Conservation (phyloP, 1,284 basidiomycete genomes). For the Microbotryum intermedium region DNA sequence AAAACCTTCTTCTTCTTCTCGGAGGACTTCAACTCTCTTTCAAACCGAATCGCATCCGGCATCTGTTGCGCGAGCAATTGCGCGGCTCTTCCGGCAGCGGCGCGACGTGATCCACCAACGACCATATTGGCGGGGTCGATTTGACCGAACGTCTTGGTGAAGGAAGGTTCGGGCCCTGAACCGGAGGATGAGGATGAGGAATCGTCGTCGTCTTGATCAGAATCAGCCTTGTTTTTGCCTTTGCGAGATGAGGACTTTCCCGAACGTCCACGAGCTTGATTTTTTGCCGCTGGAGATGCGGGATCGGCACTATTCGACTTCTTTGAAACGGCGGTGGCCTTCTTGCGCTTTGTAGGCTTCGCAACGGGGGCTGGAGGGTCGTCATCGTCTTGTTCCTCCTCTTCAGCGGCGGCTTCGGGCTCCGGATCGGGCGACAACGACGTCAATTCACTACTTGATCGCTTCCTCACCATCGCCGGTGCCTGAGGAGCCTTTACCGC, state of each 20-base stretch:
- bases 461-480: neutral
- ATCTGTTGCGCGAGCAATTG: slow-evolving; percentile 57
- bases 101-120: slow-evolving; percentile 33
- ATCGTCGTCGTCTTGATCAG: neutral
- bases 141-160: slow-evolving; percentile 4
- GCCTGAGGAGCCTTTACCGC: neutral
- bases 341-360: neutral
- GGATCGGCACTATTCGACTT: neutral
- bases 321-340: neutral
- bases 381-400: neutral
- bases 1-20: slow-evolving; percentile 12
- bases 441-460: neutral
- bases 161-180: neutral
- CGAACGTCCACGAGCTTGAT: too few relatives aligned
- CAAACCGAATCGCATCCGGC: slow-evolving; percentile 61
- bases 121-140: slow-evolving; percentile 20
- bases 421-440: neutral
- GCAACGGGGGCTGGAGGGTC: neutral
- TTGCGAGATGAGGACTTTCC: too few relatives aligned
- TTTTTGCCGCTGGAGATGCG: too few relatives aligned
- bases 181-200: slow-evolving; percentile 7
- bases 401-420: neutral
- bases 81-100: slow-evolving; percentile 58
- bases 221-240: too few relatives aligned
- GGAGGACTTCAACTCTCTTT: slow-evolving; percentile 33